These are phyloP conservation scores for Hypoxylon sp. DNA, from an alignment of 2,329 filamentous ascomycete species.

Conservation along the genomic window DNA sequence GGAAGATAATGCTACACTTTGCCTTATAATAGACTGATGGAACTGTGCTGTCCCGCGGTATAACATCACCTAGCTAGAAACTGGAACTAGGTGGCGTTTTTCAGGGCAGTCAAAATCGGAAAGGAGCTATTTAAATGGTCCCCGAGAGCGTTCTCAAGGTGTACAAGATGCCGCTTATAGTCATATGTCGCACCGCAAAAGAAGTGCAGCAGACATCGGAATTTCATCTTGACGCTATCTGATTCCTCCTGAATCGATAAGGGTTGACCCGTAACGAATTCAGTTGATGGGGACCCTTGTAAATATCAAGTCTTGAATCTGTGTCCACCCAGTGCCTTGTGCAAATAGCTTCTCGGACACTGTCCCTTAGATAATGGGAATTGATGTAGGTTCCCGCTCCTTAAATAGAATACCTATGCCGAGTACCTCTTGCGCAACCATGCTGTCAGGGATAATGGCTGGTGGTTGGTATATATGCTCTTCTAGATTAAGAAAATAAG, in stretches of 20 bases:
- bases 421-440: conserved; percentile 1
- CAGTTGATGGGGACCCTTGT: conserved; percentile 8
- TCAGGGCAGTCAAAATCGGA: conserved; percentile 16
- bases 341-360: not conserved
- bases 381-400: conserved; percentile 7
- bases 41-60: conserved; percentile 11
- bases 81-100: conserved; percentile 22
- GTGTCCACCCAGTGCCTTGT: not conserved
- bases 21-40: conserved; percentile 14
- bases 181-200: conserved; percentile 29
- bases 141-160: not conserved
- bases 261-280: conserved; percentile 10
- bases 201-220: conserved; percentile 19
- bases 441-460: conserved; percentile 4
- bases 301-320: conserved; percentile 1
- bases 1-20: conserved; percentile 15
- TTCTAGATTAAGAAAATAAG: not conserved
- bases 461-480: conserved; percentile 2
- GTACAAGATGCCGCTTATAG: conserved; percentile 6
- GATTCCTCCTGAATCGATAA: conserved; percentile 23
- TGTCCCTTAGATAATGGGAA: not conserved
- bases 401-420: conserved; percentile 6
- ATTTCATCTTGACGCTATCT: conserved; percentile 25
- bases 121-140: conserved; percentile 1
- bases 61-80: conserved; percentile 15